Evolutionary conservation across 495 filamentous ascomycete species (phyloP), one percentile per base, ranked within the genome.

Genomic region (Parathielavia appendiculata): DNA sequence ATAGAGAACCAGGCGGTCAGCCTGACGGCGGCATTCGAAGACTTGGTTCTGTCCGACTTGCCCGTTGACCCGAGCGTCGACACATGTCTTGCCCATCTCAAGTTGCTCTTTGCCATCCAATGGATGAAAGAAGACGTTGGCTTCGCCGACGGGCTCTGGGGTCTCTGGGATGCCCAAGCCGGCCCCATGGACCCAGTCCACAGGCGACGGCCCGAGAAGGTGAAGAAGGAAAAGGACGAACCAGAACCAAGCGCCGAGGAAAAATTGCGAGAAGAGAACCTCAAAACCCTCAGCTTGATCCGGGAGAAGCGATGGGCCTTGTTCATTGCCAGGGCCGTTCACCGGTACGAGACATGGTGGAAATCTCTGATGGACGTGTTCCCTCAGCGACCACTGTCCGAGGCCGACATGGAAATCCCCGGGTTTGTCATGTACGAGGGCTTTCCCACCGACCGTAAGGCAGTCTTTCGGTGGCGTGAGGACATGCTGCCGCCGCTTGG

Each of bases 231-330:
- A 30, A 52, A 64, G 2, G 55, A 58, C 3, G 50, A 46, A 13
- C 40, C 55, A 13, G 50, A 38, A 14, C 44, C 35, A 16, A 36
- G 57, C 51, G 34, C 60, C n/a, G 57, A 66, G 35, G 56, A 68
- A 20, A 60, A 46, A 14, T 35, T 57, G 45, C 56, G 62, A 10
- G 59, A 68, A 23, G 66, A 71, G 54, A 63, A 61, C 36, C 64
- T 72, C 40, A 60, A 65, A 22, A 59, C 64, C 11, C 64, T 82
- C 11, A 80, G 79, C 39, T 71, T 73, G 35, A 77, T 91, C 35
- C 75, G 83, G 35, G 88, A 95, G 73, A 91, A 92, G 73, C 76
- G 89, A 67, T 95, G 91, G 91, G 81, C 81, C 5, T 67, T 92
- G 32, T 93, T 87, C 65, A 77, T 90, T 19, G 80, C 86, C 16